Base-by-base conservation (phyloP, 305 asterid species). In the Rubia tinctorum region DNA sequence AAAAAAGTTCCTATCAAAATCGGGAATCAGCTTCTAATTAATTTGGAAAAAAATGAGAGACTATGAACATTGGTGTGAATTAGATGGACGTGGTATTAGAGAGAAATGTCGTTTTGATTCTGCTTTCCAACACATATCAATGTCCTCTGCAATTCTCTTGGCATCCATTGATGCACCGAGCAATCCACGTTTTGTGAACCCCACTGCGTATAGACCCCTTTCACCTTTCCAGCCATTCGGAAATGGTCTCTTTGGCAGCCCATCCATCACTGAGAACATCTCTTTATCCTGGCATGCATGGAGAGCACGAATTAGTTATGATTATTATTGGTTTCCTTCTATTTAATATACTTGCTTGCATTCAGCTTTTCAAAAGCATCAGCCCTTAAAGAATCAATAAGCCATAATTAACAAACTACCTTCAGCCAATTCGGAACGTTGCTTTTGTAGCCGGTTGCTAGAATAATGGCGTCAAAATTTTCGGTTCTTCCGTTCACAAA, bases 211-310 rank as follows among this genome's bases (percentile, higher is more conserved):
- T 27, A 94, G 84, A 77, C 98, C 98, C 67, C 83, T 45, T 69
- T 91, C 85, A 5, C 98, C 98, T 84, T 94, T 94, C 98, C 98
- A 91, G 43, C 98, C 97, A 80, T 94, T 86, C 11, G 97, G 97
- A 86, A 91, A 94, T 82, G 96, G 80, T 80, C 80, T 86, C 80
- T 82, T 90, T 43, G 98, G 98, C 82, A 91, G 86, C 23, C 98
- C 98, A 84, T 93, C 96, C 71, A 84, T 86, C 85, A 84, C 87
- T 13, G 91, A 84, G 77, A 93, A 93, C 98, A 93, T 89, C 77
- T 81, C 92, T 73, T 80, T 83, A 81, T 90, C 96, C 98, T 93
- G 81, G 7, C 72, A 64, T 71, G 27, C 62, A 56, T 18, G 62
- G 27, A 55, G 25, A 55, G 25, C 61, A 6, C 61, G 61, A 5